Conservation (phyloP, 2,329 filamentous ascomycete species). For the Byssoonygena ceratinophila region DNA sequence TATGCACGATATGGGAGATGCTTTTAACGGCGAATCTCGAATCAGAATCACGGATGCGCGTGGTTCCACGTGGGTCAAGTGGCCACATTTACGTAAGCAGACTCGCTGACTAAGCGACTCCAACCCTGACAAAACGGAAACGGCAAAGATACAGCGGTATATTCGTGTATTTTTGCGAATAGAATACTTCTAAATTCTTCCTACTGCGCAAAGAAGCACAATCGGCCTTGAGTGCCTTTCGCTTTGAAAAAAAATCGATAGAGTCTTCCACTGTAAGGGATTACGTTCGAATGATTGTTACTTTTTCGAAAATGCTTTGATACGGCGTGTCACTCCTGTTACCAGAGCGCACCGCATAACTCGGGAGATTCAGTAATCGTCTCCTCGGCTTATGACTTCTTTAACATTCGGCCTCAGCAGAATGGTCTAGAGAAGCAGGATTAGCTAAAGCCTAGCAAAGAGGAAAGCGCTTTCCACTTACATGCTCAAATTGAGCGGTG, state of each 20-base stretch:
- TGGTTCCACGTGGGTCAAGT: slow-evolving; percentile 14
- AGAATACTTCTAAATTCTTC: no score
- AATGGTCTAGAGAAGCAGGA: slow-evolving; percentile 49
- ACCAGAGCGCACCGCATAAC: slow-evolving; percentile 6
- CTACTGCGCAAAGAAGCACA: no score
- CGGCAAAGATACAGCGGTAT: no score
- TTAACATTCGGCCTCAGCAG: slow-evolving; percentile 69
- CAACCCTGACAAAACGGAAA: no score
- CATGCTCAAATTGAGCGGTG: slow-evolving; percentile 89
- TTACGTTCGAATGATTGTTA: not conserved
- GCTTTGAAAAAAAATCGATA: not conserved
- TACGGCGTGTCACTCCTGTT: slow-evolving; percentile 6
- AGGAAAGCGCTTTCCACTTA: slow-evolving; percentile 44
- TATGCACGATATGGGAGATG: not conserved
- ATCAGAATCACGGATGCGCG: slow-evolving; percentile 1
- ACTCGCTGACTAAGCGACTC: not conserved
- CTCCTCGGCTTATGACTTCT: slow-evolving; percentile 76
- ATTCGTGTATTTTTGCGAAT: no score
- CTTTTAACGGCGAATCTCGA: not conserved
- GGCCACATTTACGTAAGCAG: slow-evolving; percentile 2
- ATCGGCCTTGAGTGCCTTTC: not conserved
- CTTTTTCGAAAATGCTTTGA: not conserved
- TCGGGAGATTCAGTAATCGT: slow-evolving; percentile 56
- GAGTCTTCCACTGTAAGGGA: not conserved
- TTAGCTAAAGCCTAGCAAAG: not conserved